These are phyloP conservation scores for Penicillium sp. DNA, from an alignment of 2,329 filamentous ascomycete species.

Conservation along the genomic window DNA sequence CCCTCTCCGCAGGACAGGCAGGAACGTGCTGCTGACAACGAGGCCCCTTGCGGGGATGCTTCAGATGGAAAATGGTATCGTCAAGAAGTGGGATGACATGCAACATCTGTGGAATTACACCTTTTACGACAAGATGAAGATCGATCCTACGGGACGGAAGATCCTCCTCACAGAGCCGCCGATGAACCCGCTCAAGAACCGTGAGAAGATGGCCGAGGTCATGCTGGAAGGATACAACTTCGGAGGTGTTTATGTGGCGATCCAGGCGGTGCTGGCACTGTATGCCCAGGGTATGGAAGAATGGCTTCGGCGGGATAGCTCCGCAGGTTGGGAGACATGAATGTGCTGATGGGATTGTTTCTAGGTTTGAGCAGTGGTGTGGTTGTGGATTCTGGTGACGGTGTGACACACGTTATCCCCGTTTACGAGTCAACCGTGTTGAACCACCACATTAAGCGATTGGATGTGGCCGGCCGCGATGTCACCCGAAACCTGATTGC, in stretches of 20 bases:
- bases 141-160: constrained; percentile 89
- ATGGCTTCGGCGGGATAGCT: not conserved
- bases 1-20: constrained; percentile 16
- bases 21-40: constrained; percentile 25
- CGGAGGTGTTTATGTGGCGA: constrained; percentile 95
- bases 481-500: constrained; percentile 98
- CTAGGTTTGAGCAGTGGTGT: constrained; percentile 84
- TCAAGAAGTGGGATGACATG: constrained; percentile 99
- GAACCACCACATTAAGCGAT: constrained; percentile 89
- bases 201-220: constrained; percentile 97
- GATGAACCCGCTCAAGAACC: constrained; percentile 95
- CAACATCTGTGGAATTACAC: constrained; percentile 99
- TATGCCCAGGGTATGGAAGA: constrained; percentile 80
- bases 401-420: constrained; percentile 97
- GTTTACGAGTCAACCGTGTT: constrained; percentile 98
- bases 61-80: constrained; percentile 98
- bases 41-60: constrained; percentile 11
- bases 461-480: constrained; percentile 94
- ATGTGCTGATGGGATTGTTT: constrained; percentile 10
- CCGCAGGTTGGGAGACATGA: not conserved
- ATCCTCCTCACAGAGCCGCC: constrained; percentile 96
- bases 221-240: constrained; percentile 99
- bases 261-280: constrained; percentile 91
- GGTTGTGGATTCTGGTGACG: constrained; percentile 97
- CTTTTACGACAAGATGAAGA: constrained; percentile 93